Conservation (phyloP, 2,329 filamentous ascomycete species). For the Neofusicoccum ribis region DNA sequence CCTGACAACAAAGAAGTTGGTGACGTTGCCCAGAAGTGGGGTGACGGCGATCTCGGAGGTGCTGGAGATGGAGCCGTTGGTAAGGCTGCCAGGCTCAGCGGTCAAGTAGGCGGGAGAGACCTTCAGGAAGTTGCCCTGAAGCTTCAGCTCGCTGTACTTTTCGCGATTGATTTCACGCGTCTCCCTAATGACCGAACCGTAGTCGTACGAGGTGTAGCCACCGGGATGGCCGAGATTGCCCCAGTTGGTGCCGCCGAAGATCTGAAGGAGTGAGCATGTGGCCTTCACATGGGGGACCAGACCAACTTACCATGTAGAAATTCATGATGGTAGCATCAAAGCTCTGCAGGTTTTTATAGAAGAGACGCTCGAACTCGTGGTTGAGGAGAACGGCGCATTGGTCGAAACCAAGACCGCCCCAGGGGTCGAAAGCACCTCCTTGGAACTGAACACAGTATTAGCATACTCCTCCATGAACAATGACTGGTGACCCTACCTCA, state of each 20-base stretch:
- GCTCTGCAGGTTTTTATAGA: conserved; percentile 74
- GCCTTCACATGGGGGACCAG: neutral
- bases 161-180: conserved; percentile 67
- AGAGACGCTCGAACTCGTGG: conserved; percentile 73
- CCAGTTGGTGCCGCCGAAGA: conserved; percentile 80
- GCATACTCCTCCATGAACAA: conserved; percentile 16
- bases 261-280: conserved; percentile 39
- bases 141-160: conserved; percentile 78
- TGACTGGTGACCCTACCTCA: conserved; percentile 44
- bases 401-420: conserved; percentile 70
- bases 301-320: conserved; percentile 66
- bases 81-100: conserved; percentile 38
- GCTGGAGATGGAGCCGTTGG: conserved; percentile 29
- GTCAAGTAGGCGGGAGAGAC: conserved; percentile 70
- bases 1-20: conserved; percentile 66
- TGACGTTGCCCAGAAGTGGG: conserved; percentile 55
- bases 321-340: conserved; percentile 69
- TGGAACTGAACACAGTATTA: conserved; percentile 54
- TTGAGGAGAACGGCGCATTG: conserved; percentile 67
- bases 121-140: conserved; percentile 73
- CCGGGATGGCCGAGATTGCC: conserved; percentile 70
- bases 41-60: conserved; percentile 60
- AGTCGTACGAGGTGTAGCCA: conserved; percentile 59
- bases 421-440: conserved; percentile 71
- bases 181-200: conserved; percentile 66